phyloP scores from a whole-genome alignment of 2,329 filamentous ascomycete genomes.

The Ophiostoma perfectum region DNA sequence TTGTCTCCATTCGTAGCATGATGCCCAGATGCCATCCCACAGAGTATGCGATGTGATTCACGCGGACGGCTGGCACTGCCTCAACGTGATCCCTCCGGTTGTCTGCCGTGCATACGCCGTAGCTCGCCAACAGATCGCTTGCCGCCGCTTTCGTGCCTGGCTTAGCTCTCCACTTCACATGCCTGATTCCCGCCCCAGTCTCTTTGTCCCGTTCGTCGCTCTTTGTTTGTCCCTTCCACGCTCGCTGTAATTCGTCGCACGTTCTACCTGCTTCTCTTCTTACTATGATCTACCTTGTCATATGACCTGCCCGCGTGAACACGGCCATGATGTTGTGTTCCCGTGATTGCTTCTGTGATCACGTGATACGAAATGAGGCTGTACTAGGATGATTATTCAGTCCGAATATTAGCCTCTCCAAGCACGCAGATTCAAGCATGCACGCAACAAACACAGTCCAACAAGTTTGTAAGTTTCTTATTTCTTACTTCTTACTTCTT shows the following conservation, averaged over 20 bases:
- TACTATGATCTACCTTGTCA: background rate
- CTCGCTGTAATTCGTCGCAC: background rate
- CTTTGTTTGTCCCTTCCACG: background rate
- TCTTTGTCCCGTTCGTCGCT: background rate
- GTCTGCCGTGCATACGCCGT: too few species aligned
- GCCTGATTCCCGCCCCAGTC: background rate
- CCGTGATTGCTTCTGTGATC: background rate
- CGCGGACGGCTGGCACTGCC: background rate
- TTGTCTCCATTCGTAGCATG: background rate
- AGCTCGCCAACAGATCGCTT: background rate
- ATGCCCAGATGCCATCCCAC: too few species aligned
- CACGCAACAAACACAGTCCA: too few species aligned
- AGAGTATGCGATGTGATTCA: background rate
- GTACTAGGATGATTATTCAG: background rate
- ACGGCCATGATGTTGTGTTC: background rate
- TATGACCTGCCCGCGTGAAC: background rate
- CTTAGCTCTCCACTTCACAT: background rate
- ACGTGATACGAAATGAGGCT: background rate
- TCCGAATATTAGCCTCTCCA: too few species aligned
- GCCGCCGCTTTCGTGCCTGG: background rate
- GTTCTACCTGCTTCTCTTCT: background rate
- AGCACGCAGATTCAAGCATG: too few species aligned
- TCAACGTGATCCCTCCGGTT: background rate
- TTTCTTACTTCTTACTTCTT: background rate
- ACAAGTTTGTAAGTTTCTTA: background rate